Base-by-base conservation (phyloP, 2,329 filamentous ascomycete genomes). In the Chrysoporthe cubensis region DNA sequence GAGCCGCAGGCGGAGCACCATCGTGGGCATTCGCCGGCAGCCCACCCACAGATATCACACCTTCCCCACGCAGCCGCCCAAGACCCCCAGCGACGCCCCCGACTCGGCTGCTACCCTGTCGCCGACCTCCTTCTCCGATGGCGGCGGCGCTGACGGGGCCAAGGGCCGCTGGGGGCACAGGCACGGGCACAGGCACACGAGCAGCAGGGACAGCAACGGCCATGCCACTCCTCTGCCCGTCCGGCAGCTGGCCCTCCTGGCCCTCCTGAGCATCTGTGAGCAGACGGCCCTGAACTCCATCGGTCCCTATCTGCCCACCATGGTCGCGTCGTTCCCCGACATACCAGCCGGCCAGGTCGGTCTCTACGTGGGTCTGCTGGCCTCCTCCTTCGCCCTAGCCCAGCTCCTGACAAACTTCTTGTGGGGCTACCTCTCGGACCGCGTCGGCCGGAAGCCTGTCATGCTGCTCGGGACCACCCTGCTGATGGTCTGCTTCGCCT, bases 211-310 rank as follows among this genome's bases (percentile, higher is more conserved):
- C 54, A 77, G 63, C 75, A 65, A 67, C 52, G 44, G 82, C 70
- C 80, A 85, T 71, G 85, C 88, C 71, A 92, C 93, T 1, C 94
- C 95, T 0, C 81, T 99, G 21, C 96, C 96, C 0, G 88, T 88
- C 71, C 88, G 85, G 72, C 96, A 98, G 81, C 90, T 99, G 69
- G 85, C 89, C 5, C 87, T 98, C 14, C 83, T 99, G 44, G 95
- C 95, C 1, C 82, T 97, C 71, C 92, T 99, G 69, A 94, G 94
- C 7, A 85, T 99, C 32, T 91, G 92, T 65, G 96, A 99, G 77
- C 96, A 99, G 83, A 98, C 95, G 0, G 96, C 96, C 0, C 86
- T 99, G 76, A 99, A 99, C 79, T 97, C 94, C 32, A 97, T 99
- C 75, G 92, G 91, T 13, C 96, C 96, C 0, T 99, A 99, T 78